Evolutionary conservation across 768 basidiomycete species (phyloP), one percentile per base, ranked within the genome.

Genomic region (Aureoboletus auriporus): DNA sequence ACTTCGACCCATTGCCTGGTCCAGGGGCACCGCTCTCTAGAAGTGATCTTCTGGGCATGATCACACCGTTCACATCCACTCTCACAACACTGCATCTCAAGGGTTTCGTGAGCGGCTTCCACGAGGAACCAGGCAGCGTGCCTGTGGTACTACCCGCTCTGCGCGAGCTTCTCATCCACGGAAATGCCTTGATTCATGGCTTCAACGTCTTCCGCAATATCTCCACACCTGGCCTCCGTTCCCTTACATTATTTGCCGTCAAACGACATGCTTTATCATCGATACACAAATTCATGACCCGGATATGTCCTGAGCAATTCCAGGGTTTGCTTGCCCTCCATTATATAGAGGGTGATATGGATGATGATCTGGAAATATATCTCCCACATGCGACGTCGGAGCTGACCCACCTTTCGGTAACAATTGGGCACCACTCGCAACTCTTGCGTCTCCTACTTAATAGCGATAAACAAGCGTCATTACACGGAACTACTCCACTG

Each of bases 151-250:
- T 66, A 20, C 66, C 64, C 9, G 56, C 51, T 28, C 60, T 66
- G 29, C 55, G 45, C 39, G 66, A 66, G 50, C 49, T 66, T 33
- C 51, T 65, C 17, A 53, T 66, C 26, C 60, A 66, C 52, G 65
- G 64, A 51, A 58, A 64, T 61, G 60, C 64, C 4, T 35, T 68
- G 45, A 55, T 54, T 49, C 65, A 68, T 47, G 65, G 65, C 8
- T 66, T 68, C 50, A 64, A 65, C 47, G 59, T 66, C 47, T 66
- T 66, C 55, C 64, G 65, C 52, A 66, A 64, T 50, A 67, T 66
- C 50, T 66, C 66, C 55, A 60, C 66, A 1, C 65, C 65, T 4
- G 52, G 39, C 6, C 57, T 66, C 38, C 60, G 55, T 28, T 56
- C 57, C 11, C 52, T 66, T 27, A 58, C 58, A 6, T 44, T 66